These are phyloP conservation scores for Lactarius hatsudake DNA, from an alignment of 768 basidiomycete species.

Conservation along the genomic window DNA sequence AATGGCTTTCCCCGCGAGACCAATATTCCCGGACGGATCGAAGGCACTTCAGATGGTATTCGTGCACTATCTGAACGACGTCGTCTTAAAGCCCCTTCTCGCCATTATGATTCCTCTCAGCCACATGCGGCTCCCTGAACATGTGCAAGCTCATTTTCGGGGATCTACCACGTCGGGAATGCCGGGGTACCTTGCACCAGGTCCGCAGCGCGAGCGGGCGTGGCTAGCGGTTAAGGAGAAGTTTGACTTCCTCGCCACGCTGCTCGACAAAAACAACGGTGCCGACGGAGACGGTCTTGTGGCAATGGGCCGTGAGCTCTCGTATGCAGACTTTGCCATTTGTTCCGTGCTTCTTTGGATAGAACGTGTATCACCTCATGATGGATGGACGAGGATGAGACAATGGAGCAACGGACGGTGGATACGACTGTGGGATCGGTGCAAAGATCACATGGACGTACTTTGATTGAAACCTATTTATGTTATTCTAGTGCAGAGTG, in stretches of 20 bases:
- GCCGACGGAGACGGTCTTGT: constrained; percentile 63
- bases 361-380: constrained; percentile 66
- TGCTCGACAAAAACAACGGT: constrained; percentile 65
- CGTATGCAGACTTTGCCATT: constrained; percentile 72
- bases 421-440: constrained; percentile 59
- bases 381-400: constrained; percentile 67
- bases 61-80: constrained; percentile 65
- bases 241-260: constrained; percentile 59
- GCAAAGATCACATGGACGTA: constrained; percentile 67
- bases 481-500: background rate
- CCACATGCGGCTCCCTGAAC: constrained; percentile 57
- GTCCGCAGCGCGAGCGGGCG: constrained; percentile 56
- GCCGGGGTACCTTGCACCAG: constrained; percentile 29
- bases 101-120: constrained; percentile 69
- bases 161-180: constrained; percentile 25
- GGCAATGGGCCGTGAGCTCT: constrained; percentile 61
- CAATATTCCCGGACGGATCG: constrained; percentile 68
- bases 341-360: constrained; percentile 75
- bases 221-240: constrained; percentile 65
- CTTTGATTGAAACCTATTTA: constrained; percentile 34
- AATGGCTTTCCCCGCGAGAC: constrained; percentile 60
- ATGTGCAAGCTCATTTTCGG: constrained; percentile 51
- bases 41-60: constrained; percentile 67
- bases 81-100: constrained; percentile 62
- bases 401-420: constrained; percentile 71